Conservation (phyloP, 2,329 filamentous ascomycete genomes). For the Aspergillus uvarum region DNA sequence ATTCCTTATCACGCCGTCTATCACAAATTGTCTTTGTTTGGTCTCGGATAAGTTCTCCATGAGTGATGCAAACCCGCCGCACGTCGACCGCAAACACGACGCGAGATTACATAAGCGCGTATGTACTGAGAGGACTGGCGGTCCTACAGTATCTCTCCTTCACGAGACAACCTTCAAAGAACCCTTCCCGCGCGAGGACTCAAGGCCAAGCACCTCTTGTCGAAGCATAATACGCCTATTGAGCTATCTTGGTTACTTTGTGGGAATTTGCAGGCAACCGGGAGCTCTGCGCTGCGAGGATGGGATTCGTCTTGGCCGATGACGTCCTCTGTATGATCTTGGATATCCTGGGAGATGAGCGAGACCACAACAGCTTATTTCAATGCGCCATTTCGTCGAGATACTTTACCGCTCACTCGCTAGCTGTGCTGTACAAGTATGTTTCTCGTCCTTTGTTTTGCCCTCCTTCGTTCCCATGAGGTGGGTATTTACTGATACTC, state of each 20-base stretch:
- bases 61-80: not conserved
- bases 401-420: constrained; percentile 23
- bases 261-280: not conserved
- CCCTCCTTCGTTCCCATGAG: not conserved
- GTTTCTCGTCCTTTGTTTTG: not conserved
- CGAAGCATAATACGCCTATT: not conserved
- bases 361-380: constrained; percentile 28
- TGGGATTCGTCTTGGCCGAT: constrained; percentile 21
- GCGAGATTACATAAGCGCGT: constrained; percentile 23
- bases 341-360: constrained; percentile 25
- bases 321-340: constrained; percentile 31
- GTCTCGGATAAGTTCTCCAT: not conserved
- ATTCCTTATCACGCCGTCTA: not conserved
- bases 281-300: constrained; percentile 12
- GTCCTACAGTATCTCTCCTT: not conserved
- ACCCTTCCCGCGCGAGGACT: not conserved
- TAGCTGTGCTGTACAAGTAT: constrained; percentile 28
- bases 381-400: constrained; percentile 29
- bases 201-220: not conserved
- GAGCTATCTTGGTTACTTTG: not conserved
- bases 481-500: not conserved
- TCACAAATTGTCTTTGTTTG: not conserved
- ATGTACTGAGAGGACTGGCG: not conserved
- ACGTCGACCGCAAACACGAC: constrained; percentile 14
- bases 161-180: not conserved